Conservation (phyloP, 331 rosid genomes). For the Pyracantha coccinea region DNA sequence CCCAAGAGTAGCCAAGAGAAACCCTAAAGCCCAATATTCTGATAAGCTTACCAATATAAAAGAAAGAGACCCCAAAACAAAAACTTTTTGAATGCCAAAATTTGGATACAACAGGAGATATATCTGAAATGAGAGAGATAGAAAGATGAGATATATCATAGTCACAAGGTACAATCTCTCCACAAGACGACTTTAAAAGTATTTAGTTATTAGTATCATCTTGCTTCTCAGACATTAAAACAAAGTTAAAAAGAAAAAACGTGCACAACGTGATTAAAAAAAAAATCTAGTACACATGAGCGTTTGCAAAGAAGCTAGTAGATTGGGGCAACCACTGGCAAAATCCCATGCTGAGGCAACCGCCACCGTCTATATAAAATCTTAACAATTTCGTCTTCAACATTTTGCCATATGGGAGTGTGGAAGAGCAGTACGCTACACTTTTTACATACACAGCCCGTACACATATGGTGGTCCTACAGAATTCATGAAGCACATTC, state of each 20-base stretch:
- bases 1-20: not conserved
- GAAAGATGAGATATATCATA: not conserved
- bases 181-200: not conserved
- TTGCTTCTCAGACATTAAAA: not conserved
- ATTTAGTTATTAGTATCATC: too few species aligned
- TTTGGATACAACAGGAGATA: not conserved
- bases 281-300: too few species aligned
- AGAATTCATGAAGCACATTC: constrained; percentile 5
- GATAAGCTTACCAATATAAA: not conserved
- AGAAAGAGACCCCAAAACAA: too few species aligned
- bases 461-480: constrained; percentile 28
- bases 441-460: constrained; percentile 18
- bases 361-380: not conserved
- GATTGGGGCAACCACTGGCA: too few species aligned
- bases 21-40: not conserved
- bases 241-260: too few species aligned
- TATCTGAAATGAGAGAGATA: not conserved
- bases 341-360: not conserved
- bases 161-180: not conserved
- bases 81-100: not conserved
- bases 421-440: constrained; percentile 2
- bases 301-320: too few species aligned
- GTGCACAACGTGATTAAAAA: too few species aligned
- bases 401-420: not conserved
- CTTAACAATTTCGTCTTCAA: not conserved